These are phyloP conservation scores for Xylariaceae sp. DNA, from an alignment of 2,329 filamentous ascomycete genomes.

Conservation along the genomic window DNA sequence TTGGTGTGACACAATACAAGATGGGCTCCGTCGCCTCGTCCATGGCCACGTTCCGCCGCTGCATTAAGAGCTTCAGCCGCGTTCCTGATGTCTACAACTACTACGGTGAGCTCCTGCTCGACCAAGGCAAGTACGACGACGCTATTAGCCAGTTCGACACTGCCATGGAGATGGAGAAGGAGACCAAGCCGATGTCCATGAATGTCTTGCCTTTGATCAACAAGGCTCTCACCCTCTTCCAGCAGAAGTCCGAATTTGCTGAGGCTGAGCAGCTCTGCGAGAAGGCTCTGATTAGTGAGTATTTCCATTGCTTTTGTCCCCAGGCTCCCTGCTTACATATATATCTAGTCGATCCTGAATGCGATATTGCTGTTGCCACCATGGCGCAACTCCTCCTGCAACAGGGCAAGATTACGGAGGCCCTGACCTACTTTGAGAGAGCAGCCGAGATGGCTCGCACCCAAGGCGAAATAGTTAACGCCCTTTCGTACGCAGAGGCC, in stretches of 20 bases:
- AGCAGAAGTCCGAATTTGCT: conserved; percentile 94
- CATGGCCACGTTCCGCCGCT: conserved; percentile 96
- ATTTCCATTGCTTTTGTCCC: conserved; percentile 6
- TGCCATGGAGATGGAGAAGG: conserved; percentile 98
- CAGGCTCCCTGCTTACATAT: conserved; percentile 32
- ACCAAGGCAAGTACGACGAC: conserved; percentile 92
- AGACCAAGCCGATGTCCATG: conserved; percentile 88
- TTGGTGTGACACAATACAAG: conserved; percentile 99
- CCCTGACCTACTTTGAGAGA: conserved; percentile 93
- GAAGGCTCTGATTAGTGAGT: conserved; percentile 92
- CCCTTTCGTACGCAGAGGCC: conserved; percentile 92
- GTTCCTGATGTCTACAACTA: conserved; percentile 99
- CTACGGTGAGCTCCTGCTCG: conserved; percentile 92
- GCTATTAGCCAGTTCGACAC: conserved; percentile 97
- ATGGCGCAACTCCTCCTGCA: conserved; percentile 97
- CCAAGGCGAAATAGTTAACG: conserved; percentile 93
- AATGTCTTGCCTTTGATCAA: conserved; percentile 97
- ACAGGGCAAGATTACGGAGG: conserved; percentile 94
- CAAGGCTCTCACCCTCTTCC: conserved; percentile 94
- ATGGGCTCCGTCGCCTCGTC: conserved; percentile 97
- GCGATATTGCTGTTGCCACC: conserved; percentile 95
- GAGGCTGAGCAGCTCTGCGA: conserved; percentile 96
- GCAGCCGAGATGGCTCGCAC: conserved; percentile 92
- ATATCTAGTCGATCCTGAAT: conserved; percentile 82
- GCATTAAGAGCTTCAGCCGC: conserved; percentile 97